phyloP scores from a whole-genome alignment of 768 basidiomycete genomes.

The Amyloporia xantha region DNA sequence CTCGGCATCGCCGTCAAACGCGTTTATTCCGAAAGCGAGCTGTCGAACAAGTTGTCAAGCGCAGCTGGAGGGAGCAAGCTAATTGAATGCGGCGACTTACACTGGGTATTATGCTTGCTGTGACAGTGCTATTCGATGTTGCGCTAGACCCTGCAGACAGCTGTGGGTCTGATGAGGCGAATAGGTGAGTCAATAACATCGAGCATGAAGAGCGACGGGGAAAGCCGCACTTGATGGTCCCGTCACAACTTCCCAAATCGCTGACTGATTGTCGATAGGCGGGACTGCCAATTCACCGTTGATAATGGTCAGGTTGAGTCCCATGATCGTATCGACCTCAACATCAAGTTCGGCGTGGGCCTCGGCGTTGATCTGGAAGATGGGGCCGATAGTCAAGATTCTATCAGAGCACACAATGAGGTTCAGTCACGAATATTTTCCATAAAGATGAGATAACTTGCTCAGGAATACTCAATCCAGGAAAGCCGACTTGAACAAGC shows the following conservation, averaged over 20 bases:
- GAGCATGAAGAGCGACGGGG: neutral
- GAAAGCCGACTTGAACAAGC: constrained; percentile 37
- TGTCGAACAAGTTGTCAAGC: neutral
- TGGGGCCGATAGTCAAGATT: constrained; percentile 41
- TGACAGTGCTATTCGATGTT: constrained; percentile 35
- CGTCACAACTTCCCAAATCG: constrained; percentile 24
- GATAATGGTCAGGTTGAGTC: constrained; percentile 35
- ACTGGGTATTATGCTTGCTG: constrained; percentile 43
- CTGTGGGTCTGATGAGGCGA: constrained; percentile 8
- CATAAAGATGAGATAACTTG: neutral
- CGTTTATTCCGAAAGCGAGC: constrained; percentile 38
- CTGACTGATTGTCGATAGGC: constrained; percentile 14
- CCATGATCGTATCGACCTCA: constrained; percentile 34
- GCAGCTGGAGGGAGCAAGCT: neutral
- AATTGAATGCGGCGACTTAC: constrained; percentile 3
- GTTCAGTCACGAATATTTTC: neutral
- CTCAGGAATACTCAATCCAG: constrained; percentile 41
- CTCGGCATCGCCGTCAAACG: constrained; percentile 29
- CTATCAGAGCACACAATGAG: constrained; percentile 17
- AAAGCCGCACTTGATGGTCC: constrained; percentile 32
- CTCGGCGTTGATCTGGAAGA: constrained; percentile 35
- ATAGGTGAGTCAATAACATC: neutral
- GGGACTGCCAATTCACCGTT: constrained; percentile 39
- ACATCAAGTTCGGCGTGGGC: constrained; percentile 25
- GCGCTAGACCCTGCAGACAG: constrained; percentile 34